Base-by-base conservation (phyloP, 352 stramenopile species). In the Globisporangium nagaii region DNA sequence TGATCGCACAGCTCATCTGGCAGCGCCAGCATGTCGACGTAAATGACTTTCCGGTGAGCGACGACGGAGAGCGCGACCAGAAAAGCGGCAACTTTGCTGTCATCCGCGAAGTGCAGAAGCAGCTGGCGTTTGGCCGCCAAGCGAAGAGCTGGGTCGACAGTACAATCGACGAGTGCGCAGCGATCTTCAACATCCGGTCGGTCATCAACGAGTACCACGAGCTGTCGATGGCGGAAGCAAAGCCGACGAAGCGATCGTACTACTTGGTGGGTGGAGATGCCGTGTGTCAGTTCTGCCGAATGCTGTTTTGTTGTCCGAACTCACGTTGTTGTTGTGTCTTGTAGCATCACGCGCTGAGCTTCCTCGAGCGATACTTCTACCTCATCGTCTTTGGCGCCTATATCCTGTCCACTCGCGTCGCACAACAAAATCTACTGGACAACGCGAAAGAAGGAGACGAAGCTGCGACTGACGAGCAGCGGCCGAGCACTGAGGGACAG, bases 311-410 rank as follows among this genome's bases (percentile, higher is more conserved):
- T 30, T 50, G n/a, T 36, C 1, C 10, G 4, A 20, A 13, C 19
- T 32, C n/a, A n/a, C n/a, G 9, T 43, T 25, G 30, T 20, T 12
- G 24, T 53, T 28, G 1, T 55, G 2, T n/a, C 56, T 46, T 32
- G 7, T 50, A 87, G 75, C 84, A 91, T 50, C 86, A 89, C 35
- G 86, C 86, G 13, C 79, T 92, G 66, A 92, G 79, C 50, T 93
- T 91, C 45, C 55, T 96, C 3, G 78, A 93, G 60, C 78, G 85
- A 2, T 96, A 96, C 57, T 93, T 95, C 47, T 93, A 94, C 50
- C 68, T 96, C 15, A 85, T 96, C 57, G 72, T 93, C 1, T 96
- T 96, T 62, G 86, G 80, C 37, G 68, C 73, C 10, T 96, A 95
- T 62, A 76, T 95, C 49, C 63, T 94, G 3, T 55, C 44, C 15